A percentile compares a stretch with the other conserved stretches of the same genome.
Conservation (phyloP, 768 basidiomycete species). For the Termitomyces titanicus region DNA sequence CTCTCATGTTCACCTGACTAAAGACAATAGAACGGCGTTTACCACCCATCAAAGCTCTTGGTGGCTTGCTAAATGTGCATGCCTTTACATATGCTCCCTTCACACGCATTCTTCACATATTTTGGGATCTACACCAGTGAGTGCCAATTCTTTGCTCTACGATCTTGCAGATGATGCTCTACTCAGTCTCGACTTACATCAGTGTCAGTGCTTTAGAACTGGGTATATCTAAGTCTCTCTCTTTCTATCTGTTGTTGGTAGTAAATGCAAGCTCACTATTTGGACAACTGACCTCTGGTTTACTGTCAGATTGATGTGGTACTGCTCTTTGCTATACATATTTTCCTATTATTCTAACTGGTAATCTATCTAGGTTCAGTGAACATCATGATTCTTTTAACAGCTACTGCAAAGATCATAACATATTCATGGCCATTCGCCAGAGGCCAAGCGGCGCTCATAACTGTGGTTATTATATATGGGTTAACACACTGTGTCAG, state of each 20-base stretch:
- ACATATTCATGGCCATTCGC: slow-evolving; percentile 75
- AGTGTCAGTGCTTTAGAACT: slow-evolving; percentile 49
- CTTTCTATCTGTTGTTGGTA: no score
- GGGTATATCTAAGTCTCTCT: slow-evolving; percentile 42
- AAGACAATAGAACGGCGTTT: slow-evolving; percentile 47
- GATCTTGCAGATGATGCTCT: slow-evolving; percentile 28
- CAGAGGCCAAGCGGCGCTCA: no score
- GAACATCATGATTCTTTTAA: slow-evolving; percentile 67
- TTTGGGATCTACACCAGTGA: slow-evolving; percentile 68
- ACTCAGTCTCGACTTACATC: slow-evolving; percentile 61
- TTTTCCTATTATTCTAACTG: neutral
- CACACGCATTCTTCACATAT: slow-evolving; percentile 47
- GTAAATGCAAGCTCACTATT: no score
- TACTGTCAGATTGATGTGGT: slow-evolving; percentile 55
- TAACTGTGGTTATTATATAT: slow-evolving; percentile 57
- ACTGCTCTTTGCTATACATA: slow-evolving; percentile 8
- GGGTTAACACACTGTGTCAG: slow-evolving; percentile 36
- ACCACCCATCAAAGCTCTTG: slow-evolving; percentile 46
- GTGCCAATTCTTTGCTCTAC: slow-evolving; percentile 13
- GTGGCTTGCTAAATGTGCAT: slow-evolving; percentile 54
- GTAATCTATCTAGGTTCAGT: slow-evolving; percentile 43
- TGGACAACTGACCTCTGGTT: slow-evolving; percentile 53
- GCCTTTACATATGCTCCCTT: slow-evolving; percentile 54
- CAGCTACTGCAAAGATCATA: slow-evolving; percentile 47
- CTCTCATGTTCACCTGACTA: neutral